Conservation (phyloP, 805 yeast species). For the Candida mattraensis region DNA sequence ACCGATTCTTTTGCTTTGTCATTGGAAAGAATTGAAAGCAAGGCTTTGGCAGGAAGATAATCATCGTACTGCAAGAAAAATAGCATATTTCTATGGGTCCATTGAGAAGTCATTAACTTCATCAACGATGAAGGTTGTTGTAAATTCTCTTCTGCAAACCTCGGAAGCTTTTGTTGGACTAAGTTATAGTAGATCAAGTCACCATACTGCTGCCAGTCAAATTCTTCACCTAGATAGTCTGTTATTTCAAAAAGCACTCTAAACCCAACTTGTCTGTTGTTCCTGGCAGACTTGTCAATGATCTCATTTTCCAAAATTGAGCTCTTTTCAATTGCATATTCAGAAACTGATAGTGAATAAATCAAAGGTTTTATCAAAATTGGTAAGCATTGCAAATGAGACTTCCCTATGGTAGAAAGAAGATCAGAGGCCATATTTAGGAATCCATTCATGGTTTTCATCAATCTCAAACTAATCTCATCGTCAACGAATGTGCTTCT, state of each 20-base stretch:
- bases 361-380: conserved; percentile 57
- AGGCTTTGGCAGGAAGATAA: conserved; percentile 50
- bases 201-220: conserved; percentile 57
- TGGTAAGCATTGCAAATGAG: conserved; percentile 47
- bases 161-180: conserved; percentile 61
- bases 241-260: conserved; percentile 62
- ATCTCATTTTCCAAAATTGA: conserved; percentile 22
- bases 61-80: conserved; percentile 58
- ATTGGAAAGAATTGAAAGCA: conserved; percentile 54
- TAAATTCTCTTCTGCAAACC: conserved; percentile 73
- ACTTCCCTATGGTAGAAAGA: conserved; percentile 57
- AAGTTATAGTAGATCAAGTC: conserved; percentile 51
- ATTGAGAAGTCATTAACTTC: conserved; percentile 62
- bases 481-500: conserved; percentile 18
- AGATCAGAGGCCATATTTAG: conserved; percentile 59
- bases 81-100: conserved; percentile 44
- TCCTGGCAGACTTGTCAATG: conserved; percentile 49
- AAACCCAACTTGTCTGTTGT: conserved; percentile 65
- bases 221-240: conserved; percentile 45
- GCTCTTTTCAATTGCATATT: conserved; percentile 35
- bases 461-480: conserved; percentile 29
- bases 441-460: conserved; percentile 64
- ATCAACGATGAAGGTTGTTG: conserved; percentile 82
- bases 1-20: conserved; percentile 68
- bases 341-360: conserved; percentile 55